Base-by-base conservation (phyloP, 1,284 basidiomycete genomes). In the Pseudozyma tsukubaensis region DNA sequence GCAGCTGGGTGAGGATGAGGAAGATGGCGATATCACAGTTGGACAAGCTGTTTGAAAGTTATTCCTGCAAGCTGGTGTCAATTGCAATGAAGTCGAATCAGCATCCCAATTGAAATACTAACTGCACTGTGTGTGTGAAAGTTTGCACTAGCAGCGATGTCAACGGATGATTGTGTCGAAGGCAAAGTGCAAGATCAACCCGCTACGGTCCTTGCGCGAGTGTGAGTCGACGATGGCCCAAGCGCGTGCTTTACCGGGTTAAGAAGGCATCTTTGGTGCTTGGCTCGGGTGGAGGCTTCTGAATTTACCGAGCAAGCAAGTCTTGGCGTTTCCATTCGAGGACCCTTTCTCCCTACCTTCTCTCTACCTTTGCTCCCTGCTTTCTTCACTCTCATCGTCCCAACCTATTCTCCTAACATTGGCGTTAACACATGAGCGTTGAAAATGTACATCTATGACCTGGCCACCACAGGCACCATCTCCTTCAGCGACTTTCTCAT, bases 361-460 rank as follows among this genome's bases (percentile, higher is more conserved):
- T 32, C n/a, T 50, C n/a, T 29, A 21, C 7, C 34, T 37, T 50
- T 14, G 11, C 13, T 29, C 21, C 6, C 29, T 48, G 16, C 24
- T 32, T 32, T 32, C 24, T 1, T 32, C 49, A 14, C 29, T 19
- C 24, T 37, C 21, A 40, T 21, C 50, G 29, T 34, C 13, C 12
- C 32, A 16, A n/a, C 34, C 34, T 18, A 32, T 13, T 2, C 24
- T 34, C 2, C 24, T 29, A 29, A 29, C 6, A 29, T 29, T 29
- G 24, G 24, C 24, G 6, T 6, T 6, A 6, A 29, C 24, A 29
- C 24, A 1, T 21, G 1, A 19, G 10, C 48, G 14, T 43, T 37
- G 21, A 37, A 39, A 34, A 83, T 83, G 82, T 83, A 78, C 54
- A 44, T 69, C 24, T 72, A 72, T 61, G 53, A 70, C 16, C 65